Conservation (phyloP, 2,329 filamentous ascomycete species). For the Blumeria hordei region DNA sequence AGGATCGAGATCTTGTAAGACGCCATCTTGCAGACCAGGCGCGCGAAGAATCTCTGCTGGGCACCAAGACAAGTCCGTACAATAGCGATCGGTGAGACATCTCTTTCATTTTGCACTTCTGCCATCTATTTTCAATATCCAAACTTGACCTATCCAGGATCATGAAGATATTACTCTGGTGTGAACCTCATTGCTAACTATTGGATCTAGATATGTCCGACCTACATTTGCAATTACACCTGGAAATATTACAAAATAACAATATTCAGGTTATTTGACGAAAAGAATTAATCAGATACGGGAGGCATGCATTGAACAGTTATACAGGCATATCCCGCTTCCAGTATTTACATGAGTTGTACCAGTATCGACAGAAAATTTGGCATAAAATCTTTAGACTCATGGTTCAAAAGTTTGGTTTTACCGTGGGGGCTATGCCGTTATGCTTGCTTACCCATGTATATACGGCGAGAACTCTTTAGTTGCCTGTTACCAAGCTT, state of each 20-base stretch:
- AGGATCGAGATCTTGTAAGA: constrained; percentile 84
- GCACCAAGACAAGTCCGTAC: constrained; percentile 65
- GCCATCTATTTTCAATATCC: too few relatives aligned
- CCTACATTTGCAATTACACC: constrained; percentile 59
- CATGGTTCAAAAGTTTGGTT: too few relatives aligned
- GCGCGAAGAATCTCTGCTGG: constrained; percentile 74
- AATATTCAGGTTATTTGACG: too few relatives aligned
- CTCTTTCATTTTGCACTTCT: too few relatives aligned
- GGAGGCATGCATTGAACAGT: too few relatives aligned
- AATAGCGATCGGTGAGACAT: constrained; percentile 55
- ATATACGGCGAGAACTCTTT: background rate
- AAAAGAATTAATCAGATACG: too few relatives aligned
- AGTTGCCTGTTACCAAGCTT: background rate
- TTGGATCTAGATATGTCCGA: constrained; percentile 41
- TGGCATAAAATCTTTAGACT: too few relatives aligned
- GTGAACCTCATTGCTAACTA: too few relatives aligned
- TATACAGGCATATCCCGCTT: too few relatives aligned
- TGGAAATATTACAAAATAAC: constrained; percentile 9
- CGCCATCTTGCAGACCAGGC: constrained; percentile 67
- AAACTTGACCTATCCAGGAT: background rate
- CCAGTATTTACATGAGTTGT: too few relatives aligned
- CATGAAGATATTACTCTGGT: background rate
- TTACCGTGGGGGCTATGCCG: too few relatives aligned
- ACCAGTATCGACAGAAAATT: too few relatives aligned
- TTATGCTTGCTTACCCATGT: background rate